These are phyloP conservation scores for Prunus davidiana DNA, from an alignment of 306 rosid species.

Conservation along the genomic window DNA sequence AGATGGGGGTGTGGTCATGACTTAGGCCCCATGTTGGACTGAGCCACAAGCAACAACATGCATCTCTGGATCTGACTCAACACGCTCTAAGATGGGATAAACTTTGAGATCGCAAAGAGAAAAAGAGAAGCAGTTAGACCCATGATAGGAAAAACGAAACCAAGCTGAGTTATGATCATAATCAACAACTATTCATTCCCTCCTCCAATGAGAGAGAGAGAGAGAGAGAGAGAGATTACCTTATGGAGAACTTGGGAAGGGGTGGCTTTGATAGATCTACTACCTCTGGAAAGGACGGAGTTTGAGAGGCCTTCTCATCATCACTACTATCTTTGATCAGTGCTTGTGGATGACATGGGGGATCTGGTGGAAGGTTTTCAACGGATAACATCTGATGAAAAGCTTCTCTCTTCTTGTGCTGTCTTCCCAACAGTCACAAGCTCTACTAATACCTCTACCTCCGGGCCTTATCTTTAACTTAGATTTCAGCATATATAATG, in stretches of 20 bases:
- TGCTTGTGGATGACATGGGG: slow-evolving; percentile 35
- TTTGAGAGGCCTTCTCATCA: slow-evolving; percentile 32
- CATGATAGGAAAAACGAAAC: not conserved
- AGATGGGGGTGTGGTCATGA: slow-evolving; percentile 25
- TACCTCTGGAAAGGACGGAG: slow-evolving; percentile 27
- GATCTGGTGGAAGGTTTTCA: slow-evolving; percentile 58
- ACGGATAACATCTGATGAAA: slow-evolving; percentile 70
- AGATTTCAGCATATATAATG: slow-evolving; percentile 55
- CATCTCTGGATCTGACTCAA: slow-evolving; percentile 38
- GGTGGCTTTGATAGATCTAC: slow-evolving; percentile 38
- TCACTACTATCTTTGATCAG: slow-evolving; percentile 16
- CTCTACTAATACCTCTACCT: slow-evolving; percentile 34
- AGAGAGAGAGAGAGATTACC: slow-evolving; percentile 23
- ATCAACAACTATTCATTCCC: slow-evolving; percentile 6
- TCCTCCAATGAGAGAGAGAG: not conserved
- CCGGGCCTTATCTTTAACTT: slow-evolving; percentile 40
- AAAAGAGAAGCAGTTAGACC: slow-evolving; percentile 6
- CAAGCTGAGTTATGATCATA: not conserved
- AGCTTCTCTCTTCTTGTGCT: slow-evolving; percentile 51
- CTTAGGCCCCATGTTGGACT: slow-evolving; percentile 37
- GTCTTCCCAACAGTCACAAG: slow-evolving; percentile 47
- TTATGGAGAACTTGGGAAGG: slow-evolving; percentile 50
- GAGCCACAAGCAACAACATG: slow-evolving; percentile 33
- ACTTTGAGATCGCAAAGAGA: slow-evolving; percentile 19
- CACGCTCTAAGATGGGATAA: slow-evolving; percentile 17